Base-by-base conservation (phyloP, 176 grass and related monocot genomes). In the Avena sativa region DNA sequence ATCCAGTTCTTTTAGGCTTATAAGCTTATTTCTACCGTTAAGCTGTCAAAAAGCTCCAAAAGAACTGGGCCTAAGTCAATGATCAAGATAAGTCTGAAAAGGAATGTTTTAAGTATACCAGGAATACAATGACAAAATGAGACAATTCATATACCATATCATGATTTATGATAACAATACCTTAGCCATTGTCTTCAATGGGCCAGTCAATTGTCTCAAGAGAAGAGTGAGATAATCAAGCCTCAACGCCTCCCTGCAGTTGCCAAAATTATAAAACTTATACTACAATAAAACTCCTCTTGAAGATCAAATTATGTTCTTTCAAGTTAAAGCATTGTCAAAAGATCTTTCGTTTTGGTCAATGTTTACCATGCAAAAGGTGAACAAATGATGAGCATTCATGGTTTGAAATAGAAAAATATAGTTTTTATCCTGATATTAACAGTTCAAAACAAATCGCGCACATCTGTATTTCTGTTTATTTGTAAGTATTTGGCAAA, bases 161-260 rank as follows among this genome's bases (percentile, higher is more conserved):
- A 72, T 83, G 73, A 83, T 76, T 71, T 51, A 67, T 84, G 59
- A 84, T 61, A 81, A 86, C 23, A 80, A 91, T 78, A 97, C 96
- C 94, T 99, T 99, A 43, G 91, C 34, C 89, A 94, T 93, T 86
- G 79, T 88, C 65, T 83, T 90, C 56, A 99, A 84, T 47, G 94
- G 92, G 5, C 90, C 83, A 65, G 87, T 97, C 83, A 96, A 81
- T 63, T 94, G 80, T 87, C 85, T 93, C 85, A 97, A 87, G 51
- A 99, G 83, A 92, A 93, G 83, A 90, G 90, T 94, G 30, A 94
- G 87, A 86, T 94, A 97, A 86, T 99, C 94, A 17, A 94, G 44
- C 79, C 97, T 92, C 89, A 99, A 90, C 13, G 91, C 80, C 69
- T 93, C 97, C 89, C 97, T 99, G 85, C 46, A 83, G 13, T 74